Evolutionary conservation across 768 basidiomycete genomes (phyloP).

Genomic region (Panus rudis): DNA sequence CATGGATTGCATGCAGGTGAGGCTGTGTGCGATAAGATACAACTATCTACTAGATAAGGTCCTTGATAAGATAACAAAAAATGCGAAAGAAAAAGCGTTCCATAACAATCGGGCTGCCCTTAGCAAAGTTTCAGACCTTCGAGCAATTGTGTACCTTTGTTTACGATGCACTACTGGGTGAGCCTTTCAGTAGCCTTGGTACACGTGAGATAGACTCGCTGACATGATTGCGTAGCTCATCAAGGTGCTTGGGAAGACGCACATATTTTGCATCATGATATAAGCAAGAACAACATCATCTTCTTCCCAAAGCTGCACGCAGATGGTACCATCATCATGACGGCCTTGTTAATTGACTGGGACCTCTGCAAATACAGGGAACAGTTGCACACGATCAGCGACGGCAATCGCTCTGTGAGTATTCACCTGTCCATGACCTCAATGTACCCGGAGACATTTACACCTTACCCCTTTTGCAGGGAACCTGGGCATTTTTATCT

Average conservation of each 20-base stretch:
- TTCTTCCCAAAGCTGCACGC: not conserved
- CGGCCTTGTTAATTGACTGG: slow-evolving; percentile 10
- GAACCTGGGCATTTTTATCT: slow-evolving; percentile 4
- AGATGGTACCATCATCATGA: too few species aligned
- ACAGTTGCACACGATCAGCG: not conserved
- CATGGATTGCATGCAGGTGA: too few species aligned
- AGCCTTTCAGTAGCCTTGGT: too few species aligned
- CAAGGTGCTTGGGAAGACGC: slow-evolving; percentile 3
- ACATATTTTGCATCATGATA: slow-evolving; percentile 5
- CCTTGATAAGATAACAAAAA: too few species aligned
- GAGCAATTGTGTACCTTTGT: not conserved
- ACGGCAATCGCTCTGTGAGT: not conserved
- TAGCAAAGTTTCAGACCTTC: not conserved
- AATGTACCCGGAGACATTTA: too few species aligned
- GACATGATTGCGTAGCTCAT: too few species aligned
- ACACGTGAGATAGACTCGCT: too few species aligned
- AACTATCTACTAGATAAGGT: too few species aligned
- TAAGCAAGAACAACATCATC: slow-evolving; percentile 6
- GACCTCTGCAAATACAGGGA: slow-evolving; percentile 8
- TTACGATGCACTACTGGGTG: not conserved
- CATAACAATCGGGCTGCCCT: slow-evolving; percentile 2
- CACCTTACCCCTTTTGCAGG: not conserved
- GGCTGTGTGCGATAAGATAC: too few species aligned
- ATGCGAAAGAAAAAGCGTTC: too few species aligned
- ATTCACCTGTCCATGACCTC: not conserved